These are phyloP conservation scores for Rhizopogon vulgaris DNA, from an alignment of 768 basidiomycete genomes.

Conservation along the genomic window DNA sequence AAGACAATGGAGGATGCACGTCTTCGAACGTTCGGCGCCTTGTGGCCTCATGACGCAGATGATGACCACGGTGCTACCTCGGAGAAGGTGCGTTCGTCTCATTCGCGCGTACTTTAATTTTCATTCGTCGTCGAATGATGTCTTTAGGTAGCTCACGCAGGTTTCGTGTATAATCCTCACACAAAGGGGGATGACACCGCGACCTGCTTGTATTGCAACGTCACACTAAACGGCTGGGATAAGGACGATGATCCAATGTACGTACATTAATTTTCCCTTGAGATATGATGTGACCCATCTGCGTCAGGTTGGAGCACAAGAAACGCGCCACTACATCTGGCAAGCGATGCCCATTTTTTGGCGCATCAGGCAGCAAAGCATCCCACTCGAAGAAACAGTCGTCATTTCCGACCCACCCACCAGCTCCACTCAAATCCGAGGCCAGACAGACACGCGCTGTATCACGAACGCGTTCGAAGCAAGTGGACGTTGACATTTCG, in stretches of 20 bases:
- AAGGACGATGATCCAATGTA: slow-evolving; percentile 82
- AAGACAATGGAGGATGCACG: slow-evolving; percentile 71
- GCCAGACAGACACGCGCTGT: slow-evolving; percentile 2
- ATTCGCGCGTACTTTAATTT: background rate
- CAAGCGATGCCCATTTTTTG: slow-evolving; percentile 38
- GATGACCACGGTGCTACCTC: slow-evolving; percentile 66
- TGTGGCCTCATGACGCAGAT: slow-evolving; percentile 74
- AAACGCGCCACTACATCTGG: slow-evolving; percentile 51
- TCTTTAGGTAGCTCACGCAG: slow-evolving; percentile 79
- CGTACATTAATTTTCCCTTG: slow-evolving; percentile 22
- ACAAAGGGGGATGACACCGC: slow-evolving; percentile 68
- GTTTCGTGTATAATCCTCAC: slow-evolving; percentile 77
- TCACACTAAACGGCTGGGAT: slow-evolving; percentile 83
- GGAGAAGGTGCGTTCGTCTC: slow-evolving; percentile 43
- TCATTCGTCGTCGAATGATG: slow-evolving; percentile 4
- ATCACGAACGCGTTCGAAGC: slow-evolving; percentile 6
- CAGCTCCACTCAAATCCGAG: slow-evolving; percentile 10
- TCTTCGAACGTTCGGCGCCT: slow-evolving; percentile 60
- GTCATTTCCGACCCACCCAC: slow-evolving; percentile 13
- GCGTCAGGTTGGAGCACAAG: slow-evolving; percentile 65
- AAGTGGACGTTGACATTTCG: background rate
- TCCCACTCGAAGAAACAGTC: slow-evolving; percentile 25
- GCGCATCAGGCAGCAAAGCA: slow-evolving; percentile 23
- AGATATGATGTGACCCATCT: slow-evolving; percentile 4
- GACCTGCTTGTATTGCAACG: slow-evolving; percentile 80